Percentiles rank a stretch among this genome's conserved stretches.
These are phyloP conservation scores for Aphanomyces astaci DNA, from an alignment of 352 stramenopile species.

Conservation along the genomic window DNA sequence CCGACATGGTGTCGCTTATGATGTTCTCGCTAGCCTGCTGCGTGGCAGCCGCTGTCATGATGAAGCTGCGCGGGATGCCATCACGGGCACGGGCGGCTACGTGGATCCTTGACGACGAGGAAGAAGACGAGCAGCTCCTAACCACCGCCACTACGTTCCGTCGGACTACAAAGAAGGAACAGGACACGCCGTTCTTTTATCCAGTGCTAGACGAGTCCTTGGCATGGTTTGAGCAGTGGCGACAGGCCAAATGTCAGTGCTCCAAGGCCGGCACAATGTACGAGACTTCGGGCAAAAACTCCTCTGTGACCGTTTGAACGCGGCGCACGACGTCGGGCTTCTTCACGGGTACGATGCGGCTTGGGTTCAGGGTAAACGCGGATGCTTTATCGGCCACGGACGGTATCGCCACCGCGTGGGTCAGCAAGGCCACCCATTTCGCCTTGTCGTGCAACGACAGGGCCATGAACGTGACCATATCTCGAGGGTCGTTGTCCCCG, in stretches of 20 bases:
- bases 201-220: slow-evolving; percentile 8
- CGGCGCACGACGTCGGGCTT: background rate
- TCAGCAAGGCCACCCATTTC: background rate
- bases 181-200: slow-evolving; percentile 1
- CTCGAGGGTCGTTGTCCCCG: background rate
- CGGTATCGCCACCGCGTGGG: background rate
- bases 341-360: background rate
- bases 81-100: background rate
- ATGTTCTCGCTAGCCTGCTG: background rate
- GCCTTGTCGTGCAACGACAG: background rate
- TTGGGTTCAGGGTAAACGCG: background rate
- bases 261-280: background rate
- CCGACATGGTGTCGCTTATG: background rate
- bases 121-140: slow-evolving; percentile 7
- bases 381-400: background rate
- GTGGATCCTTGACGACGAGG: background rate
- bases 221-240: slow-evolving; percentile 8
- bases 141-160: background rate
- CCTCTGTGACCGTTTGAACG: background rate
- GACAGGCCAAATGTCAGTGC: background rate
- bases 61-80: background rate
- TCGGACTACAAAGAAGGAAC: background rate
- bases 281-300: background rate
- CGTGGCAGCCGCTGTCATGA: background rate
- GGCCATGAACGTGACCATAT: background rate